Percentiles rank a stretch among this genome's conserved stretches.
Conservation (phyloP, 108 stramenopile species). For the Stephanodiscus triporus region DNA sequence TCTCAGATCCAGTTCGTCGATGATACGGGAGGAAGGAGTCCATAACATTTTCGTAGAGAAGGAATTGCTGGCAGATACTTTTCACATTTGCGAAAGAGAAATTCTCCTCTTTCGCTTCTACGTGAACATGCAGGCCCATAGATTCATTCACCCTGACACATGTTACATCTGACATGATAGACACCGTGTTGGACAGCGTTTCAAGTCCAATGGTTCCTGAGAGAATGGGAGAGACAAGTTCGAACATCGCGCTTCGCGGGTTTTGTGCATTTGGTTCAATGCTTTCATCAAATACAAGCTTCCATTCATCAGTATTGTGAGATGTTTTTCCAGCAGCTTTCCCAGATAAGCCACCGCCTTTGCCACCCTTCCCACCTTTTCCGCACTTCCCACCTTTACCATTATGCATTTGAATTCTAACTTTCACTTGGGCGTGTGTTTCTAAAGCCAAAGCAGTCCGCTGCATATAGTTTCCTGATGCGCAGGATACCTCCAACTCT, state of each 20-base stretch:
- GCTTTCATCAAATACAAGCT: conserved; percentile 52
- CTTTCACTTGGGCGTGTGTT: conserved; percentile 14
- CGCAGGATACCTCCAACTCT: conserved; percentile 37
- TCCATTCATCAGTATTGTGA: conserved; percentile 38
- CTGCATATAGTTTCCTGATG: conserved; percentile 19
- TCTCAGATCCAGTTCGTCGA: conserved; percentile 45
- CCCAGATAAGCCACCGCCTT: background rate
- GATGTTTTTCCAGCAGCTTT: no score
- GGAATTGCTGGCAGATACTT: conserved; percentile 65
- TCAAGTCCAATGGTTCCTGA: conserved; percentile 41
- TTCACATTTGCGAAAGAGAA: conserved; percentile 37
- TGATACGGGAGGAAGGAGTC: conserved; percentile 61
- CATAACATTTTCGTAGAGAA: conserved; percentile 61
- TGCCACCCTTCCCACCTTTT: conserved; percentile 10
- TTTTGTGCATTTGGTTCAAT: conserved; percentile 39
- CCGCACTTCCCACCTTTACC: conserved; percentile 3
- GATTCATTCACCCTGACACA: conserved; percentile 51
- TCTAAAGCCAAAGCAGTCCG: conserved; percentile 9
- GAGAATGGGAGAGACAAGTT: conserved; percentile 66
- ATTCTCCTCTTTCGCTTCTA: conserved; percentile 44
- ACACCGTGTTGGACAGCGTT: conserved; percentile 26
- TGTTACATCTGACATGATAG: conserved; percentile 25
- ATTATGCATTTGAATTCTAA: background rate
- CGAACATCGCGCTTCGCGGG: conserved; percentile 56
- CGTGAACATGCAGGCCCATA: conserved; percentile 72